Conservation (phyloP, 352 stramenopile species). For the Achlya hypogyna region DNA sequence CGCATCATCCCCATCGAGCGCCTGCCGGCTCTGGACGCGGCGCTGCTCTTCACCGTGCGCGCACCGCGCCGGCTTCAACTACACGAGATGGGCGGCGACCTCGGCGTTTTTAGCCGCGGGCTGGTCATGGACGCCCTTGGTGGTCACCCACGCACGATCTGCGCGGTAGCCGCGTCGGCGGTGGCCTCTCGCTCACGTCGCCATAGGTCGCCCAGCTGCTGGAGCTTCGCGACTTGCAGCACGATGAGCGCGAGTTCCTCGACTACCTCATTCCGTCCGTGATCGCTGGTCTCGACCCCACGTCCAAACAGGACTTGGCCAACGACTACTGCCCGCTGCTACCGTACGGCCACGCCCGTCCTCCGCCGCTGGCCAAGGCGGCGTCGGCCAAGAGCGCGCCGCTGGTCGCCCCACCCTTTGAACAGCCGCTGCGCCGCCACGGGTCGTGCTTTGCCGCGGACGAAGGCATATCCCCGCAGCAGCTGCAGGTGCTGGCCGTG, state of each 20-base stretch:
- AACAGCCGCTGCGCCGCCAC: neutral
- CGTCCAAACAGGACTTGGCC: conserved; percentile 15
- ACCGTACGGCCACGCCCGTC: neutral
- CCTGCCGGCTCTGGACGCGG: conserved; percentile 52
- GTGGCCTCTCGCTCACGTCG: neutral
- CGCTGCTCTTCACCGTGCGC: conserved; percentile 64
- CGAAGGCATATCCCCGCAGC: conserved; percentile 4
- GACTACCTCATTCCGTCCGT: conserved; percentile 76
- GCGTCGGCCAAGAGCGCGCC: neutral
- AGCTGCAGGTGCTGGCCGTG: conserved; percentile 14
- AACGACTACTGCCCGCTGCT: conserved; percentile 18
- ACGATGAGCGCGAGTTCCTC: conserved; percentile 74
- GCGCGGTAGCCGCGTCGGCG: conserved; percentile 35
- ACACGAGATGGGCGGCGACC: conserved; percentile 70
- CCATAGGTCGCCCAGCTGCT: conserved; percentile 61
- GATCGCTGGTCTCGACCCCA: conserved; percentile 45
- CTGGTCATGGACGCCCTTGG: conserved; percentile 50
- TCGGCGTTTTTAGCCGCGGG: conserved; percentile 50
- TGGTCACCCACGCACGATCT: conserved; percentile 63
- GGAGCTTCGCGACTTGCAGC: conserved; percentile 73
- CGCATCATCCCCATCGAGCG: conserved; percentile 63
- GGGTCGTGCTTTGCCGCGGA: neutral
- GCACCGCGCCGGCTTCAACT: conserved; percentile 61
- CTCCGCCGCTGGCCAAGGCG: neutral
- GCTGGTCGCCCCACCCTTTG: neutral